These are phyloP conservation scores for Colletotrichum liaoningense DNA, from an alignment of 2,329 filamentous ascomycete genomes.

Conservation along the genomic window DNA sequence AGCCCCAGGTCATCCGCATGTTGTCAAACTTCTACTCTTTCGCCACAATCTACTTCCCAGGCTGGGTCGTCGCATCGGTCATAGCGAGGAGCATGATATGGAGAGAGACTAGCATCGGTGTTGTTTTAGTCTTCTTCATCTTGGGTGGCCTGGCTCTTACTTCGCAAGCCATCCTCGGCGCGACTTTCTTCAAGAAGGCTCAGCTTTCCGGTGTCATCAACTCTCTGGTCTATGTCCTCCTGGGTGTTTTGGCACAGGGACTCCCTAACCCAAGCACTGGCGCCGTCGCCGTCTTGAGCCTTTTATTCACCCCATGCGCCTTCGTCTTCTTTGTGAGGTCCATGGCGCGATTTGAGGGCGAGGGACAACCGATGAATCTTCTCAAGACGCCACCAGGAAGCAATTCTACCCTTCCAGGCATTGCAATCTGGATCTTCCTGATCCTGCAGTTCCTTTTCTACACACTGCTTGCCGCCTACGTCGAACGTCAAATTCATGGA, in stretches of 20 bases:
- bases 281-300: conserved; percentile 75
- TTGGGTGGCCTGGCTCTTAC: conserved; percentile 79
- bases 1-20: conserved; percentile 46
- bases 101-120: conserved; percentile 68
- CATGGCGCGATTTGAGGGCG: conserved; percentile 80
- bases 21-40: conserved; percentile 76
- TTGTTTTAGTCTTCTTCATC: conserved; percentile 81
- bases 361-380: conserved; percentile 70
- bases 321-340: conserved; percentile 84
- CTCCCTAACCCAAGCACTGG: conserved; percentile 70
- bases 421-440: conserved; percentile 82
- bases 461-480: conserved; percentile 77
- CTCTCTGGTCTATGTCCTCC: conserved; percentile 76
- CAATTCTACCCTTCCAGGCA: conserved; percentile 77
- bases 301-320: conserved; percentile 88
- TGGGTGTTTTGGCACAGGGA: conserved; percentile 86
- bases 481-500: conserved; percentile 67
- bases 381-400: conserved; percentile 70
- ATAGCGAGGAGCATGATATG: conserved; percentile 74
- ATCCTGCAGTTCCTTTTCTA: conserved; percentile 83
- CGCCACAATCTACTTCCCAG: conserved; percentile 70
- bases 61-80: conserved; percentile 64
- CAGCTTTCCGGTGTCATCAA: conserved; percentile 88
- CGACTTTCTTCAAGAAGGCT: conserved; percentile 85
- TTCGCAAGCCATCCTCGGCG: conserved; percentile 84